Evolutionary conservation across 129 eudicot species (phyloP), one percentile per base, ranked within the genome.

Genomic region (Escallonia herrerae): DNA sequence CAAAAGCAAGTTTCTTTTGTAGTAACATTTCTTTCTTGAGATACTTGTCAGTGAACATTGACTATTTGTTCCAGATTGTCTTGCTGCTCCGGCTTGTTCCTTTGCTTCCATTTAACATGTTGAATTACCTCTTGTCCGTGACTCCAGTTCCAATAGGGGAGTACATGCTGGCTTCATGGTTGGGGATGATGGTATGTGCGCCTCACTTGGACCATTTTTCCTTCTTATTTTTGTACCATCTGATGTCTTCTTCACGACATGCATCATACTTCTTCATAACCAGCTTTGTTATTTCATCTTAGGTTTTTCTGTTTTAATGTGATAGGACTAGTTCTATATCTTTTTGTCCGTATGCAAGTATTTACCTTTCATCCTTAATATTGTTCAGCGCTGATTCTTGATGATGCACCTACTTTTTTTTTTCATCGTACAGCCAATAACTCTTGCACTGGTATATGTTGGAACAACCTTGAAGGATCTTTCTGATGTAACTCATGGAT

Each of bases 81-180:
- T 76, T 90, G 76, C 70, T 90, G 77, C 95, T 90, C 22, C 87
- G 97, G 69, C 93, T 90, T 52, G 95, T 90, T 77, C 97, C 97
- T 41, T 62, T 90, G 52, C 97, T 90, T 74, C 95, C 95, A 5
- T 87, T 82, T 74, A 90, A 82, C 76, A 76, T 90, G 87, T 46
- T 90, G 87, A 90, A 90, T 79, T 90, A 90, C 77, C 95, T 90
- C 65, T 76, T 90, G 59, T 87, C 97, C 0, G 95, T 90, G 55
- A 90, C 97, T 55, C 93, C 97, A 5, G 78, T 90, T 60, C 71
- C 97, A 7, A 33, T 80, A 38, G 56, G 80, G 73, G 84, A 90
- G 70, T 90, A 90, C 74, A 74, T 82, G 83, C 72, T 84, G 77
- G 90, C 97, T 68, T 80, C 97, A 59, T 90, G 97, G 97, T 74